Percentiles rank a stretch among this genome's conserved stretches.
phyloP scores from a whole-genome alignment of 345 rosid species.

The Eucalyptus rudis region DNA sequence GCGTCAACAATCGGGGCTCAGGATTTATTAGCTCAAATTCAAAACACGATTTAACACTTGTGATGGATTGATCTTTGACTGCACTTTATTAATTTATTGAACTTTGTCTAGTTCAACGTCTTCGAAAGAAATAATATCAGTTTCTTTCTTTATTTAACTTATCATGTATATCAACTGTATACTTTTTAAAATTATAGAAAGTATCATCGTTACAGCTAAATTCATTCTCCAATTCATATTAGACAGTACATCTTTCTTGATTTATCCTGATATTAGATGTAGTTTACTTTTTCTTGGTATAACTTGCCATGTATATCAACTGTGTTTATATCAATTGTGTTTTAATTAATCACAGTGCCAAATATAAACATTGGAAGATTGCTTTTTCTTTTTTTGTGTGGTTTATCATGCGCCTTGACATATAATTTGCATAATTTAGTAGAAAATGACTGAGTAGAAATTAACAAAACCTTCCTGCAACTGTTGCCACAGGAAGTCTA shows the following conservation, averaged over 20 bases:
- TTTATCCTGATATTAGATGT: neutral
- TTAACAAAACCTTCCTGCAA: neutral
- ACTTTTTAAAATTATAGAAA: neutral
- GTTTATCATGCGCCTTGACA: slow-evolving; percentile 12
- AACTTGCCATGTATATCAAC: neutral
- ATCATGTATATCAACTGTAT: neutral
- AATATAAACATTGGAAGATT: neutral
- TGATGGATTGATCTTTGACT: neutral
- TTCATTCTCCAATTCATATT: neutral
- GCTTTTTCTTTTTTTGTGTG: neutral
- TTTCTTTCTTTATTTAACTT: neutral
- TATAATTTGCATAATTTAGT: neutral
- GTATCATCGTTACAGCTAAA: neutral
- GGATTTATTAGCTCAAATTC: too few relatives aligned
- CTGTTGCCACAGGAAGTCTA: slow-evolving; percentile 51
- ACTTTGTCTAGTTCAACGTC: neutral
- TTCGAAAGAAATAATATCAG: neutral
- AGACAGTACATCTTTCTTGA: neutral
- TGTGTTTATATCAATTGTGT: too few relatives aligned
- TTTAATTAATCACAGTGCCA: neutral
- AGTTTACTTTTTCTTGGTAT: too few relatives aligned
- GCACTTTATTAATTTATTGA: neutral
- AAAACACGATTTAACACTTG: neutral
- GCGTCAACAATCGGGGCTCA: too few relatives aligned
- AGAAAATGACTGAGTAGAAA: neutral